Base-by-base conservation (phyloP, 441 rosid genomes). In the Pelargonium cotyledonis region DNA sequence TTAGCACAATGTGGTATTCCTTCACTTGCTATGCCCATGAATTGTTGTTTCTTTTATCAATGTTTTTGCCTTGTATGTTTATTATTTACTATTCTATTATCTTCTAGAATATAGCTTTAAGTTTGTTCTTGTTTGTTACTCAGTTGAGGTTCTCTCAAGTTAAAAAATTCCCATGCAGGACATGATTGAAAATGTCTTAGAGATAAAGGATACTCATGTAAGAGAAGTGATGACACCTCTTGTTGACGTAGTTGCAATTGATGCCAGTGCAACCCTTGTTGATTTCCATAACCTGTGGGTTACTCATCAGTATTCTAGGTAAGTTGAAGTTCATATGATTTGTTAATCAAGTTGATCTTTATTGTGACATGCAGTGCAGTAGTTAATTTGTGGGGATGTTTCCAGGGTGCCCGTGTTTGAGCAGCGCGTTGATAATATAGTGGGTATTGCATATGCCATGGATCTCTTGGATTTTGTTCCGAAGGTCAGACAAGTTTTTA, bases 171-270 rank as follows among this genome's bases (percentile, higher is more conserved):
- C 69, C 55, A 70, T 69, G 61, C 94, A 95, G 99, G 99, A 95
- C 78, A 95, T 95, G 98, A 95, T 95, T 78, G 98, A 95, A 82
- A 95, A 95, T 84, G 99, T 95, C 78, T 81, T 95, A 73, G 99
- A 92, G 87, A 92, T 95, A 21, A 95, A 95, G 77, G 99, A 95
- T 80, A 95, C 97, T 10, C 89, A 90, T 79, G 98, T 95, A 73
- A 85, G 98, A 76, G 99, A 92, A 87, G 98, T 95, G 76, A 95
- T 95, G 99, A 90, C 99, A 68, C 99, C 99, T 77, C 98, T 95
- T 80, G 88, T 95, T 71, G 99, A 95, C 82, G 97, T 95, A 49
- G 92, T 95, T 80, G 99, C 98, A 18, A 95, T 95, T 77, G 97
- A 95, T 78, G 88, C 86, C 49, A 84, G 97, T 73, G 85, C 89